phyloP scores from a whole-genome alignment of 257 asterid genomes.

The Datura wrightii region DNA sequence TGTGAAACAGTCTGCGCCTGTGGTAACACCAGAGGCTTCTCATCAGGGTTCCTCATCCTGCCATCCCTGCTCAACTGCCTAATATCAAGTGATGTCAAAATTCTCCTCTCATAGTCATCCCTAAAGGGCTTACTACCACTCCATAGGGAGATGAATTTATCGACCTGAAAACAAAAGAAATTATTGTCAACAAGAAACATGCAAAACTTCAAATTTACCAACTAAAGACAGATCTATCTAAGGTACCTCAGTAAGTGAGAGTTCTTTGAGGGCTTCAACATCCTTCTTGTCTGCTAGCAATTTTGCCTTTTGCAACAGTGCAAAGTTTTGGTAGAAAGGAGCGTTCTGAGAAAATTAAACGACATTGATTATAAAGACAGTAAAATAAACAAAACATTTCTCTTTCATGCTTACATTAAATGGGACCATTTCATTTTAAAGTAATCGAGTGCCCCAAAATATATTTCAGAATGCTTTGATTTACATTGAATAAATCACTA shows the following conservation, averaged over 20 bases:
- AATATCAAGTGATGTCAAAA: slow-evolving; percentile 68
- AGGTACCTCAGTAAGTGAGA: slow-evolving; percentile 68
- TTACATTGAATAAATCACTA: neutral
- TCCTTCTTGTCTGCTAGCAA: slow-evolving; percentile 78
- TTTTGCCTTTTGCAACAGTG: slow-evolving; percentile 63
- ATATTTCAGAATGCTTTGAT: neutral
- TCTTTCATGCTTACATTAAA: neutral
- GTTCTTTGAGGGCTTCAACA: slow-evolving; percentile 62
- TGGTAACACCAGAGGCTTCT: slow-evolving; percentile 61
- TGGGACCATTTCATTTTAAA: neutral
- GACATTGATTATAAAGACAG: neutral
- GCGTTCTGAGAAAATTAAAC: slow-evolving; percentile 58
- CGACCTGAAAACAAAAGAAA: slow-evolving; percentile 48
- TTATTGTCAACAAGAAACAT: neutral
- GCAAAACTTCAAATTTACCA: neutral
- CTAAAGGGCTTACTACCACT: slow-evolving; percentile 57
- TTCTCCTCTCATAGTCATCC: slow-evolving; percentile 74
- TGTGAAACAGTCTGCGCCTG: slow-evolving; percentile 46
- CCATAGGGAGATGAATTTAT: slow-evolving; percentile 66
- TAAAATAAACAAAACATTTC: neutral
- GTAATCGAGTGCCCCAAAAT: neutral
- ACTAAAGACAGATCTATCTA: slow-evolving; percentile 16
- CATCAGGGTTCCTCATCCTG: slow-evolving; percentile 67
- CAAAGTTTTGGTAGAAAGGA: slow-evolving; percentile 61
- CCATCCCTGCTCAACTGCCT: slow-evolving; percentile 83